Conservation (phyloP, 441 rosid genomes). For the Euphorbia corollata region DNA sequence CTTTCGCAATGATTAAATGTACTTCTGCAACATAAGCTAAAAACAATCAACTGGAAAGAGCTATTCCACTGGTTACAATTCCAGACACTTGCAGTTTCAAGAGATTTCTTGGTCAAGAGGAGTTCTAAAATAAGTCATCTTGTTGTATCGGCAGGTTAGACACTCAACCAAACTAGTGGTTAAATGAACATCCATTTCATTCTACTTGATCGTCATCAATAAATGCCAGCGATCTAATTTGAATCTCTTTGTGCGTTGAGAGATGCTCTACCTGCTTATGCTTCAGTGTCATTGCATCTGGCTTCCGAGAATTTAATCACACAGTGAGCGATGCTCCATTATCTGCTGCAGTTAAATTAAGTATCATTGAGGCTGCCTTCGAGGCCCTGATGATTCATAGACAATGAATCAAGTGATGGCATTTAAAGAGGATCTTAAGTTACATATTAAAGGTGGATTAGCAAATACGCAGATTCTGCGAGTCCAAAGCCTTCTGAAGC, state of each 20-base stretch:
- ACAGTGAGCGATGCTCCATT: slow-evolving; percentile 86
- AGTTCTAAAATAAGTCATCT: background rate
- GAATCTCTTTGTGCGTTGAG: slow-evolving; percentile 29
- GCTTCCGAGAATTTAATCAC: slow-evolving; percentile 32
- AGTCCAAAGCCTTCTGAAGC: background rate
- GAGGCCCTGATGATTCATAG: slow-evolving; percentile 47
- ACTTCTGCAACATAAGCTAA: background rate
- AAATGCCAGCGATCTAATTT: background rate
- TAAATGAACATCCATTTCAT: background rate
- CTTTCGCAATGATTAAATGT: background rate
- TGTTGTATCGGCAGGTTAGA: background rate
- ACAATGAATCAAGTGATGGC: background rate
- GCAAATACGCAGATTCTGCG: background rate
- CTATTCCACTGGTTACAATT: background rate
- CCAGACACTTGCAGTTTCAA: background rate
- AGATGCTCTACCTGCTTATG: slow-evolving; percentile 66
- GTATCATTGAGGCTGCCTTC: slow-evolving; percentile 83
- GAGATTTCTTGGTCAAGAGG: background rate
- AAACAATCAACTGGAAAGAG: no score
- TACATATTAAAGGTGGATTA: background rate
- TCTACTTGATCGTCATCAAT: background rate
- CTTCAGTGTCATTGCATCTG: slow-evolving; percentile 51
- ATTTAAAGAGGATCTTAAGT: background rate
- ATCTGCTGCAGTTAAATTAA: slow-evolving; percentile 78
- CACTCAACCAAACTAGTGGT: background rate